These are phyloP conservation scores for Salix suchowensis DNA, from an alignment of 345 rosid genomes.

Conservation along the genomic window DNA sequence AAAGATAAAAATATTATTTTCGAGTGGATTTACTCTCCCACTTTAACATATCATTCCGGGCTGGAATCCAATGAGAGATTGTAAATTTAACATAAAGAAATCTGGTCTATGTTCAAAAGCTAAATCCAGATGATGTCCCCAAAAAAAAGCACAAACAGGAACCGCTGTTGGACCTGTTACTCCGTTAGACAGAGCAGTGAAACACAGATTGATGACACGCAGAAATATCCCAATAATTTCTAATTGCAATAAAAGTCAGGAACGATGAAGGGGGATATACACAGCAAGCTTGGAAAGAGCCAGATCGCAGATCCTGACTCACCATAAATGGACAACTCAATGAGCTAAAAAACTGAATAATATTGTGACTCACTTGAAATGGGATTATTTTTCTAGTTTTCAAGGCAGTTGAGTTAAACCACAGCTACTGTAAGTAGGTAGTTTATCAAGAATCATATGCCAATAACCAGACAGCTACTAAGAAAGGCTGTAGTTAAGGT, in stretches of 20 bases:
- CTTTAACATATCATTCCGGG: not conserved
- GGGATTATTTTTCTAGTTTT: not conserved
- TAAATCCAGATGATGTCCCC: not conserved
- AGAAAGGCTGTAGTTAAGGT: not conserved
- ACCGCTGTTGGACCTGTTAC: too few species aligned
- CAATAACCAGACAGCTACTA: not conserved
- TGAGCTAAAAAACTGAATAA: not conserved
- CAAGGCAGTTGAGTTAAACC: not conserved
- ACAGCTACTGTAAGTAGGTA: not conserved
- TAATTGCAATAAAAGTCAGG: not conserved
- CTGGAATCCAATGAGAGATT: not conserved
- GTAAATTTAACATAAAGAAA: not conserved
- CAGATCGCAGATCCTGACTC: not conserved
- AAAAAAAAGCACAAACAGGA: not conserved
- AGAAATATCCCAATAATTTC: not conserved
- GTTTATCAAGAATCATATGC: slow-evolving; percentile 6
- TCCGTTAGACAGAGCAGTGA: too few species aligned
- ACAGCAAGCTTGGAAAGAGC: not conserved
- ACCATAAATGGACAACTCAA: not conserved
- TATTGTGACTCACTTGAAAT: not conserved
- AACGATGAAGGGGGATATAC: not conserved
- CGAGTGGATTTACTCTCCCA: not conserved
- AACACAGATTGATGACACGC: not conserved
- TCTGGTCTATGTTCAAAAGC: not conserved
- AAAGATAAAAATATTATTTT: too few species aligned